phyloP scores from a whole-genome alignment of 1,284 basidiomycete species.

The Malassezia globosa region DNA sequence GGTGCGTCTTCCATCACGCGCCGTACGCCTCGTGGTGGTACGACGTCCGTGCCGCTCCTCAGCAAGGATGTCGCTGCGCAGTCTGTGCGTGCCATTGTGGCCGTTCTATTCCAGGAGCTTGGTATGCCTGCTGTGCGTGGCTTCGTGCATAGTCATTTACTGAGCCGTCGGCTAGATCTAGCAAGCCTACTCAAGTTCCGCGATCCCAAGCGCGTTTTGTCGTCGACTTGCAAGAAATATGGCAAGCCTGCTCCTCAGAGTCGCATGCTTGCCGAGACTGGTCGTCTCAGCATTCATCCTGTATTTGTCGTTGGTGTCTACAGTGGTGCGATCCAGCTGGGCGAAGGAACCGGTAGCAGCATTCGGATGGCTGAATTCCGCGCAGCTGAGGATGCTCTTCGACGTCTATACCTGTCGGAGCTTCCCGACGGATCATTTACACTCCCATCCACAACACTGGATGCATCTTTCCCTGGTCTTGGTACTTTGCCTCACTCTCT shows the following conservation, averaged over 20 bases:
- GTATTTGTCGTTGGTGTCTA: slow-evolving; percentile 87
- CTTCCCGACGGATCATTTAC: slow-evolving; percentile 55
- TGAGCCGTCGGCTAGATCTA: slow-evolving; percentile 52
- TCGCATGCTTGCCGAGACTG: slow-evolving; percentile 81
- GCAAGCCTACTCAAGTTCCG: slow-evolving; percentile 71
- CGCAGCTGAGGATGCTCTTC: slow-evolving; percentile 71
- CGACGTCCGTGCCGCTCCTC: slow-evolving; percentile 48
- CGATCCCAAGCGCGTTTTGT: slow-evolving; percentile 47
- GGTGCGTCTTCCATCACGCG: neutral
- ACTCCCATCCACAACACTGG: slow-evolving; percentile 32
- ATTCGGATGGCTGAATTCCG: slow-evolving; percentile 90
- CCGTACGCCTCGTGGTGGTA: slow-evolving; percentile 51
- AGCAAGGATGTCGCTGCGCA: slow-evolving; percentile 40
- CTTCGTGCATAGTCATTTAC: slow-evolving; percentile 28
- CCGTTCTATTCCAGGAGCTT: slow-evolving; percentile 52
- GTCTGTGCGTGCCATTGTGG: slow-evolving; percentile 52
- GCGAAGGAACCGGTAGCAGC: slow-evolving; percentile 86
- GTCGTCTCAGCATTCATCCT: slow-evolving; percentile 73
- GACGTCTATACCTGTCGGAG: slow-evolving; percentile 59
- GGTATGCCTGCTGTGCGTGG: slow-evolving; percentile 37
- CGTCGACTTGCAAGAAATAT: slow-evolving; percentile 43
- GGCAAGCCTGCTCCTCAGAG: slow-evolving; percentile 28
- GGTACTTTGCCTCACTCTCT: slow-evolving; percentile 14
- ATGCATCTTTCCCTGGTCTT: slow-evolving; percentile 15
- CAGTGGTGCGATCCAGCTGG: slow-evolving; percentile 69